These are phyloP conservation scores for Saccharomycopsis fodiens DNA, from an alignment of 805 yeast species.

Conservation along the genomic window DNA sequence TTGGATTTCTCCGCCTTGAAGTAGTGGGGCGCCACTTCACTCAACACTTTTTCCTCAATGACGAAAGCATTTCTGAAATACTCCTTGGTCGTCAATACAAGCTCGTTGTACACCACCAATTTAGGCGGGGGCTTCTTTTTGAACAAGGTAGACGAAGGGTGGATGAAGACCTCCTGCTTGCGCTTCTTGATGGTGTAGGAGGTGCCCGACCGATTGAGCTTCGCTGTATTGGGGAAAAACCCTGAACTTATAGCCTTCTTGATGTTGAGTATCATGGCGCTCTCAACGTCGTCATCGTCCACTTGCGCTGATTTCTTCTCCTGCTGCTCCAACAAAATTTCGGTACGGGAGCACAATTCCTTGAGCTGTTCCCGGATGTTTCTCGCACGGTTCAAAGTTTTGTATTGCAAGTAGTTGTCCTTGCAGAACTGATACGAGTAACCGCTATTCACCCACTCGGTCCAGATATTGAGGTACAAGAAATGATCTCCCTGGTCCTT, in stretches of 20 bases:
- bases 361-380: conserved; percentile 68
- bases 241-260: conserved; percentile 59
- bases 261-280: conserved; percentile 28
- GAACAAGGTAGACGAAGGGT: conserved; percentile 76
- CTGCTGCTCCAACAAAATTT: conserved; percentile 23
- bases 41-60: conserved; percentile 58
- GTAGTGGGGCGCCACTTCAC: conserved; percentile 63
- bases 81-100: conserved; percentile 79
- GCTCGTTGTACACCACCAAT: conserved; percentile 69
- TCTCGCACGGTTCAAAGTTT: conserved; percentile 58
- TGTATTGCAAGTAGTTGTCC: conserved; percentile 73
- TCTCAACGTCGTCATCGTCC: conserved; percentile 14
- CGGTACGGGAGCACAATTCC: conserved; percentile 48
- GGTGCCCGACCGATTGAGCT: conserved; percentile 53
- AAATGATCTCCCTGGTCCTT: conserved; percentile 68
- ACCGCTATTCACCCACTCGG: conserved; percentile 66
- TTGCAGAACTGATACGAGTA: conserved; percentile 75
- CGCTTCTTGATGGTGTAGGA: conserved; percentile 56
- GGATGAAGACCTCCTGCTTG: conserved; percentile 68
- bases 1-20: conserved; percentile 15
- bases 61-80: conserved; percentile 79
- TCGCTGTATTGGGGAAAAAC: conserved; percentile 59
- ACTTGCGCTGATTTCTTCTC: conserved; percentile 27
- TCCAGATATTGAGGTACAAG: conserved; percentile 63
- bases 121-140: conserved; percentile 65